These are phyloP conservation scores for Termitomyces sp. DNA, from an alignment of 768 basidiomycete genomes.

Conservation along the genomic window DNA sequence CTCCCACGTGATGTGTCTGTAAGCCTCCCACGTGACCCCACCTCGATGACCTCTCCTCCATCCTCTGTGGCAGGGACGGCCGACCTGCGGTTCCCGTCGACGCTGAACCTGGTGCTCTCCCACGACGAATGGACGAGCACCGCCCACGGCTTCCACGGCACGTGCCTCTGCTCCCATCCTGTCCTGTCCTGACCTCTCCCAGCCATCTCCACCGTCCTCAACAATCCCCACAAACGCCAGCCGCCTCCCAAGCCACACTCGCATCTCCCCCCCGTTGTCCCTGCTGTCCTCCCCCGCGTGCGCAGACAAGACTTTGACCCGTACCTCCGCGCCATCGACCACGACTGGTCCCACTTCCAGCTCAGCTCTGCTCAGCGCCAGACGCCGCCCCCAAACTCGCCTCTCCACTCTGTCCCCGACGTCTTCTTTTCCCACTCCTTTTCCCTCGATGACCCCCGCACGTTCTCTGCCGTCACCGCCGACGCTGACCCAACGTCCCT, in stretches of 20 bases:
- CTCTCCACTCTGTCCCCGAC: constrained; percentile 69
- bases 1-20: too few species aligned
- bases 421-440: constrained; percentile 80
- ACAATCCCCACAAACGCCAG: constrained; percentile 80
- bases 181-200: constrained; percentile 4
- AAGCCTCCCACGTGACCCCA: too few species aligned
- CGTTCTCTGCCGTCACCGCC: constrained; percentile 71
- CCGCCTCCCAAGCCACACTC: constrained; percentile 89
- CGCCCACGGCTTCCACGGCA: constrained; percentile 87
- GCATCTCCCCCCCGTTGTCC: constrained; percentile 61
- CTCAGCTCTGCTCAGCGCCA: constrained; percentile 33
- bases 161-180: constrained; percentile 16
- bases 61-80: constrained; percentile 56
- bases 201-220: constrained; percentile 94
- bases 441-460: constrained; percentile 74
- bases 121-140: constrained; percentile 73
- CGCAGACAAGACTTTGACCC: constrained; percentile 79
- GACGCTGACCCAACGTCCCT: constrained; percentile 54
- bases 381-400: constrained; percentile 43
- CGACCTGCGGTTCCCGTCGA: constrained; percentile 56
- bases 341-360: constrained; percentile 78
- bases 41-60: too few species aligned
- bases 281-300: constrained; percentile 76
- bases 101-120: constrained; percentile 47
- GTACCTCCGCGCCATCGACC: constrained; percentile 65